Conservation (phyloP, 345 rosid species). For the rapeseed (Brassica napus) region DNA sequence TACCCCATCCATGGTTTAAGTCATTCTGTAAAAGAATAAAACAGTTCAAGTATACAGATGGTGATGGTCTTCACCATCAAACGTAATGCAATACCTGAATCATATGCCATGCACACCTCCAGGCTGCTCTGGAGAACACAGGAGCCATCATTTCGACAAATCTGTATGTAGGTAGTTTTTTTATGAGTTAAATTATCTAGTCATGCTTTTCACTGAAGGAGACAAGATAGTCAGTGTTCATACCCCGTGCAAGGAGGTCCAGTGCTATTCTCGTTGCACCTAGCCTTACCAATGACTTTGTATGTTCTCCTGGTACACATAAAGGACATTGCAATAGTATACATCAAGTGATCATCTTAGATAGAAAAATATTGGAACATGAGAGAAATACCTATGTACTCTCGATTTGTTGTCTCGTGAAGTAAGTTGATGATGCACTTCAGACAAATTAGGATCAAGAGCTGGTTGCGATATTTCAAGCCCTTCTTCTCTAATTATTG, state of each 20-base stretch:
- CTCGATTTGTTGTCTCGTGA: constrained; percentile 43
- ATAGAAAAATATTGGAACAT: neutral
- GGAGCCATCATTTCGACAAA: constrained; percentile 93
- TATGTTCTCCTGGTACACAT: constrained; percentile 47
- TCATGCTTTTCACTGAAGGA: neutral
- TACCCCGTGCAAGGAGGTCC: constrained; percentile 69
- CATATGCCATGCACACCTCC: constrained; percentile 84
- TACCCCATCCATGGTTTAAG: constrained; percentile 74
- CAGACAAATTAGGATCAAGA: constrained; percentile 57
- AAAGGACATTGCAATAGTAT: neutral
- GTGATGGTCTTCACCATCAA: neutral
- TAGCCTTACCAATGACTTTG: constrained; percentile 37
- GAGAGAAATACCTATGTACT: constrained; percentile 62
- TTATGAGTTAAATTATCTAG: neutral
- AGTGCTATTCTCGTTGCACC: constrained; percentile 48
- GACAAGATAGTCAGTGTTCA: neutral
- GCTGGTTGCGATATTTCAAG: constrained; percentile 93
- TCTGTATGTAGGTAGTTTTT: constrained; percentile 41
- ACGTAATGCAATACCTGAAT: constrained; percentile 59
- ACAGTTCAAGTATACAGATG: neutral
- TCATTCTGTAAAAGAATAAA: constrained; percentile 55
- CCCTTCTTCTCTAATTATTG: constrained; percentile 65
- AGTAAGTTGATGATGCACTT: constrained; percentile 68
- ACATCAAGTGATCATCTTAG: neutral
- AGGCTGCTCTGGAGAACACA: constrained; percentile 78